Percentiles rank a stretch among this genome's conserved stretches.
phyloP scores from a whole-genome alignment of 1,284 basidiomycete species.

The Ceratobasidium theobromae region DNA sequence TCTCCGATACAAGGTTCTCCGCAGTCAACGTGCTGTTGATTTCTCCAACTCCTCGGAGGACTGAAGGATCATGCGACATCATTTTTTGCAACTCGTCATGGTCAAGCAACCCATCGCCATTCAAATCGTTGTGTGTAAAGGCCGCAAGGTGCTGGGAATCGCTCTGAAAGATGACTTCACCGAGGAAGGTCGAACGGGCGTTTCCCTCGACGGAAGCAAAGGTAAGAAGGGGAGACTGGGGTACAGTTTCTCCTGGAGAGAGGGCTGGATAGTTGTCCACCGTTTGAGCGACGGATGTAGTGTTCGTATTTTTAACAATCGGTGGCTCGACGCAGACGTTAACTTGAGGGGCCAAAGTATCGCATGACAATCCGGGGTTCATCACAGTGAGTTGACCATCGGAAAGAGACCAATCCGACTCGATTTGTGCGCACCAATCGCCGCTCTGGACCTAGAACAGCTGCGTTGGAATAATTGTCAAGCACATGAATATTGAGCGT shows the following conservation, averaged over 20 bases:
- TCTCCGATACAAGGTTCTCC: background rate
- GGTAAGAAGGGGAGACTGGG: background rate
- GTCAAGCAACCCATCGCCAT: constrained; percentile 5
- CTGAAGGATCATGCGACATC: background rate
- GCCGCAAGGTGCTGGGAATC: constrained; percentile 1
- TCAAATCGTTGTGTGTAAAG: constrained; percentile 1
- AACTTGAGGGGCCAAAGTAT: background rate
- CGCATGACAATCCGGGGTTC: constrained; percentile 11
- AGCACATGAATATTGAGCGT: background rate
- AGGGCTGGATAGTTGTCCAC: constrained; percentile 5
- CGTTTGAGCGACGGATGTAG: background rate
- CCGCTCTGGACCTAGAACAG: constrained; percentile 6
- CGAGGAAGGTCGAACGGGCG: background rate
- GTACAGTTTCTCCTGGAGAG: background rate
- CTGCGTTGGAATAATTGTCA: background rate
- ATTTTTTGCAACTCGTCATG: background rate
- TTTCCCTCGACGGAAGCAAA: constrained; percentile 6
- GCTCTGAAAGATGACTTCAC: constrained; percentile 8
- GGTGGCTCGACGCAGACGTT: background rate
- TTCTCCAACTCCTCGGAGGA: background rate
- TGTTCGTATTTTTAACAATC: background rate
- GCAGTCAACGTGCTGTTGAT: background rate
- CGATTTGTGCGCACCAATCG: constrained; percentile 28
- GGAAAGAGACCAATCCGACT: background rate
- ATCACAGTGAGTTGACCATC: background rate